Conservation (phyloP, 768 basidiomycete genomes). For the Suillus subalutaceus region DNA sequence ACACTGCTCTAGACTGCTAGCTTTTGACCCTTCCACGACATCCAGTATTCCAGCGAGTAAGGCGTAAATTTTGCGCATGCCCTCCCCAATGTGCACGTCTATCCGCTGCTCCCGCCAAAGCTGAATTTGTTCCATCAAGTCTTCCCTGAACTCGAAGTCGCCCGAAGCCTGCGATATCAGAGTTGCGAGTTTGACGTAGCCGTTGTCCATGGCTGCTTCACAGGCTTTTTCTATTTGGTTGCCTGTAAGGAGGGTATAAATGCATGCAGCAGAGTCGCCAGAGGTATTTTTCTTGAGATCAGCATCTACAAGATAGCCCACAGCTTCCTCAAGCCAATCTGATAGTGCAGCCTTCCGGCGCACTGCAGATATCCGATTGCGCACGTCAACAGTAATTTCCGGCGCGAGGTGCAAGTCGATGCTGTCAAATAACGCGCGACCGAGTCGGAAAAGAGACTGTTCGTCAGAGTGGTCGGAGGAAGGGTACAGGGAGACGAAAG, state of each 20-base stretch:
- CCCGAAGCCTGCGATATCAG: constrained; percentile 87
- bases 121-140: constrained; percentile 73
- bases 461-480: constrained; percentile 72
- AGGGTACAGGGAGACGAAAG: constrained; percentile 74
- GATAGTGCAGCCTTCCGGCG: constrained; percentile 81
- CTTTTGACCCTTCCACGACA: constrained; percentile 55
- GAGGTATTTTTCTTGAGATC: constrained; percentile 60
- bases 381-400: constrained; percentile 59
- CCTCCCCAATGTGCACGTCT: constrained; percentile 66
- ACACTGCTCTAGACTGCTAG: constrained; percentile 53
- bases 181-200: constrained; percentile 85
- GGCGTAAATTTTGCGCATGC: constrained; percentile 80
- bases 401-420: constrained; percentile 65
- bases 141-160: constrained; percentile 70
- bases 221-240: constrained; percentile 88
- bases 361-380: constrained; percentile 60
- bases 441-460: constrained; percentile 85
- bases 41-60: constrained; percentile 78
- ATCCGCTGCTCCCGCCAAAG: constrained; percentile 83
- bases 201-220: constrained; percentile 69
- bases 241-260: constrained; percentile 83
- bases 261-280: constrained; percentile 47
- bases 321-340: constrained; percentile 79
- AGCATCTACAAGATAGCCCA: constrained; percentile 69
- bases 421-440: constrained; percentile 85